phyloP scores from a whole-genome alignment of 148 eudicot genomes.

The Cornus kousa region DNA sequence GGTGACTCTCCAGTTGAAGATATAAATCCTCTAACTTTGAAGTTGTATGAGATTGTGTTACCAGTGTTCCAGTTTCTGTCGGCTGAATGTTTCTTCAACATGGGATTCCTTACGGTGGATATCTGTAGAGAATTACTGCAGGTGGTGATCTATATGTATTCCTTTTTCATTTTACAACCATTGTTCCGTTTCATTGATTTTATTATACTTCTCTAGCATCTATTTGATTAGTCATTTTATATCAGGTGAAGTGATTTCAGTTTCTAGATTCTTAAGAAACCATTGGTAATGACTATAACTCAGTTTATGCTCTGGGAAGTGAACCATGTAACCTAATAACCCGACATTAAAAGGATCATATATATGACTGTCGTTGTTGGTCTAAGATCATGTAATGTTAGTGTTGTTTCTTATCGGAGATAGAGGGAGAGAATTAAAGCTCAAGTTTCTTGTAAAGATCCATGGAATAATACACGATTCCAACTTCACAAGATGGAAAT shows the following conservation, averaged over 20 bases:
- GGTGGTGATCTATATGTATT: slow-evolving; percentile 39
- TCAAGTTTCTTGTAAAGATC: background rate
- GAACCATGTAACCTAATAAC: background rate
- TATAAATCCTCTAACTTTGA: slow-evolving; percentile 37
- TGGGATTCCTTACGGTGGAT: slow-evolving; percentile 66
- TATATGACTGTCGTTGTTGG: background rate
- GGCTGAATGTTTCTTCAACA: slow-evolving; percentile 58
- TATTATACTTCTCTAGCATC: background rate
- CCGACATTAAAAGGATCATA: too few relatives aligned
- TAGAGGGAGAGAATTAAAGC: background rate
- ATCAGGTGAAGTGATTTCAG: background rate
- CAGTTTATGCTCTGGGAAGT: background rate
- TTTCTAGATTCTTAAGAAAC: background rate
- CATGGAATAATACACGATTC: background rate
- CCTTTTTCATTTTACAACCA: background rate
- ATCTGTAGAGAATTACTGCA: slow-evolving; percentile 75
- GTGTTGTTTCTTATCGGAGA: background rate
- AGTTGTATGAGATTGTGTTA: slow-evolving; percentile 60
- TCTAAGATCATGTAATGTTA: background rate
- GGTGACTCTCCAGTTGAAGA: slow-evolving; percentile 49
- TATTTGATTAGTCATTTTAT: background rate
- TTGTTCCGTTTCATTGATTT: background rate
- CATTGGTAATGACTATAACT: background rate
- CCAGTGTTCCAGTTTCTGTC: slow-evolving; percentile 77
- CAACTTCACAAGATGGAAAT: background rate